Evolutionary conservation across 1,139 yeast genomes (phyloP).

Genomic region (Komagataea norvegica): DNA sequence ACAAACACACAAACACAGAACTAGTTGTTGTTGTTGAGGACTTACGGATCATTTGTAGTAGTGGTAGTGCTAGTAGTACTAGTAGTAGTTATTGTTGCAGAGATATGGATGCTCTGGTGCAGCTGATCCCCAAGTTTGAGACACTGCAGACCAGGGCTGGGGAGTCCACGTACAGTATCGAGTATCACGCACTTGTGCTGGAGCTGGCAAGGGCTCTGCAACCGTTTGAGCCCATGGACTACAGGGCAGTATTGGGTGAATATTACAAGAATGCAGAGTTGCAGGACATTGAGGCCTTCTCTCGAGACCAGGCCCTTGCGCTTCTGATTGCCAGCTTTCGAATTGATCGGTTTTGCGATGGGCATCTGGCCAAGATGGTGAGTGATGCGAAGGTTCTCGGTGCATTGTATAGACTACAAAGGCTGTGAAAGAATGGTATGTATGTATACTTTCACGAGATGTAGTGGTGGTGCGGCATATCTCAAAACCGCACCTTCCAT

Average conservation of each 20-base stretch:
- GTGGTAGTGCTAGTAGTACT: too few species aligned
- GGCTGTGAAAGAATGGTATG: background rate
- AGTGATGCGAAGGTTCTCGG: background rate
- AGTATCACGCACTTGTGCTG: background rate
- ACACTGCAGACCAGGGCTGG: background rate
- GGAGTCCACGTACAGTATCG: background rate
- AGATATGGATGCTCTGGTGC: background rate
- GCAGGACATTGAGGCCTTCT: background rate
- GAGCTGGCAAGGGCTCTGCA: background rate
- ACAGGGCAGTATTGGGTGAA: background rate
- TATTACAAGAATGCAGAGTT: background rate
- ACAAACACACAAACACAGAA: too few species aligned
- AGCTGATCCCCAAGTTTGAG: background rate
- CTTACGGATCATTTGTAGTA: too few species aligned
- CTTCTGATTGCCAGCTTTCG: background rate
- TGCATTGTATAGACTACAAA: slow-evolving; percentile 1
- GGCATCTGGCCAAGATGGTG: background rate
- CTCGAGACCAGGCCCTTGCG: background rate
- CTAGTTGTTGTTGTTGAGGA: too few species aligned
- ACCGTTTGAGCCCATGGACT: background rate
- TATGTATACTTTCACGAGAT: too few species aligned
- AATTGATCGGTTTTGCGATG: background rate
- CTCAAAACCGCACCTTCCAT: slow-evolving; percentile 21
- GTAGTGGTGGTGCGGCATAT: background rate
- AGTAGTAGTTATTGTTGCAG: too few species aligned